Evolutionary conservation across 176 grass and related monocot genomes (phyloP).

Genomic region (Musa troglodytarum): DNA sequence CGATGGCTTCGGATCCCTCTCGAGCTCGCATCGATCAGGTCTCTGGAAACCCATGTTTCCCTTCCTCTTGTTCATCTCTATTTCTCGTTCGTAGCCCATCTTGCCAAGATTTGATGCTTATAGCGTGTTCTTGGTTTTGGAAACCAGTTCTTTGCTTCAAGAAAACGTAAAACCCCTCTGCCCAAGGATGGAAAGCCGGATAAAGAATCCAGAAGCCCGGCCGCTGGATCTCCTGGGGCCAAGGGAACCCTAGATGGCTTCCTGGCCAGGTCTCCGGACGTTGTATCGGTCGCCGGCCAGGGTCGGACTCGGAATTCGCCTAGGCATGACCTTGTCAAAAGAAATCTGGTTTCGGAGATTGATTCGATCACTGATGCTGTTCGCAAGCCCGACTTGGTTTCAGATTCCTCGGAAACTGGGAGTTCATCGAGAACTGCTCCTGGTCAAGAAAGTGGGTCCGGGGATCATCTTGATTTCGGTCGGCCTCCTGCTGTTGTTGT

Average conservation of each 20-base stretch:
- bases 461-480: background rate
- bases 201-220: slow-evolving; percentile 28
- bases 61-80: background rate
- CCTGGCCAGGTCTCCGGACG: slow-evolving; percentile 31
- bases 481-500: background rate
- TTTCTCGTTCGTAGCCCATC: background rate
- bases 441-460: background rate
- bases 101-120: slow-evolving; percentile 6
- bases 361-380: background rate
- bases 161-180: slow-evolving; percentile 47
- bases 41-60: background rate
- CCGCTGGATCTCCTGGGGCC: slow-evolving; percentile 17
- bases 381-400: background rate
- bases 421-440: background rate
- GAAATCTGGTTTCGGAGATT: background rate
- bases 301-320: background rate
- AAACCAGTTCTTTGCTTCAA: slow-evolving; percentile 67
- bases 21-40: slow-evolving; percentile 79
- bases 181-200: slow-evolving; percentile 33
- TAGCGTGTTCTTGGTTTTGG: background rate
- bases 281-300: background rate
- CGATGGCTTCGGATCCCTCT: slow-evolving; percentile 56
- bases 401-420: background rate
- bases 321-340: background rate
- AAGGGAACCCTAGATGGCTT: slow-evolving; percentile 47